A percentile compares a stretch with the other conserved stretches of the same genome.
Evolutionary conservation across 179 eudicot species (phyloP).

Genomic region (Patellifolia procumbens): DNA sequence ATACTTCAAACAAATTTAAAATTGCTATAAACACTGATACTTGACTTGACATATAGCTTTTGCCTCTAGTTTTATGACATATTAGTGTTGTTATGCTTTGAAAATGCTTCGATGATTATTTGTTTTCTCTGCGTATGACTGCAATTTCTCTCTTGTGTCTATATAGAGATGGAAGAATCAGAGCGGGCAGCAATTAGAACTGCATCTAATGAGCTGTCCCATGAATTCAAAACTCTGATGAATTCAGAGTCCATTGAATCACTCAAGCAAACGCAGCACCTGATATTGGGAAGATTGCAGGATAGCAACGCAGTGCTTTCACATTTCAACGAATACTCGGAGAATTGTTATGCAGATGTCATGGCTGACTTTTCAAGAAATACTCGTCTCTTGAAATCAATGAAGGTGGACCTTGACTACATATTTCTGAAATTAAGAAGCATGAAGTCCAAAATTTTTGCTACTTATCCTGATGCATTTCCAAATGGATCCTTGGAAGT

Average conservation of each 20-base stretch:
- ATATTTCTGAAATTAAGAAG: conserved; percentile 86
- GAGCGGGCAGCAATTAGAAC: conserved; percentile 47
- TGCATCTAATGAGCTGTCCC: conserved; percentile 61
- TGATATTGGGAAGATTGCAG: conserved; percentile 88
- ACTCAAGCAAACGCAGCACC: conserved; percentile 70
- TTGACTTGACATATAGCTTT: not conserved
- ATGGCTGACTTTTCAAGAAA: conserved; percentile 69
- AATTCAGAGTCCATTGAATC: conserved; percentile 55
- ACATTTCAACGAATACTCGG: conserved; percentile 85
- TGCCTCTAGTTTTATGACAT: not conserved
- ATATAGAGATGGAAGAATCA: conserved; percentile 44
- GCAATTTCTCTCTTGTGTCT: not conserved
- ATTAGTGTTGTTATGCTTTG: not conserved
- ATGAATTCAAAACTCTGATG: conserved; percentile 63
- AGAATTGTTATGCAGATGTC: conserved; percentile 73
- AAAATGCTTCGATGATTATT: not conserved
- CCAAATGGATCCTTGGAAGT: conserved; percentile 16
- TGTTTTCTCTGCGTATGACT: not conserved
- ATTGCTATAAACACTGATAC: too few species aligned
- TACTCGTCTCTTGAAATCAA: conserved; percentile 71
- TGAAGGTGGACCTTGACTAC: conserved; percentile 93
- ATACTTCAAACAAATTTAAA: not conserved
- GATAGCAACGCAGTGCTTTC: conserved; percentile 95
- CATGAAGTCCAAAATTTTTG: conserved; percentile 70
- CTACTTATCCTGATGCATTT: conserved; percentile 46